Evolutionary conservation across 495 filamentous ascomycete genomes (phyloP), one percentile per base, ranked within the genome.

Genomic region (Poronia punctata): DNA sequence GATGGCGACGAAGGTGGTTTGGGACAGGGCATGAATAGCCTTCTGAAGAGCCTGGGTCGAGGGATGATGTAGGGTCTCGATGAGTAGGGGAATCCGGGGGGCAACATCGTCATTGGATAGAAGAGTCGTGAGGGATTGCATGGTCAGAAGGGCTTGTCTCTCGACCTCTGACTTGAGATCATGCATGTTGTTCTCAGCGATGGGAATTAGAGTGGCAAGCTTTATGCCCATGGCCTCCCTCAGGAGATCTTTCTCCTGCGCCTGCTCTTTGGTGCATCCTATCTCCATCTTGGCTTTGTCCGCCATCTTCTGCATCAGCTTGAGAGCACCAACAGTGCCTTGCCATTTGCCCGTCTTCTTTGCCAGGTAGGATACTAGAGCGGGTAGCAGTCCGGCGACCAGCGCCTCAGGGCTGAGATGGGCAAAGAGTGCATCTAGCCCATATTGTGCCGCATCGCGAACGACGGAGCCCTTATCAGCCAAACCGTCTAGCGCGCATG

Each of bases 1-100:
- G 44, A 90, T 78, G 38, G 92, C 88, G 30, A 99, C 90, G 53
- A 99, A 99, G 21, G 92, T 99, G n/a, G 92, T 99, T 65, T 95
- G 87, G 1, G 88, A 95, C 27, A 99, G 73, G 24, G 89, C 92
- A 50, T 96, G 92, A 48, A 99, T 99, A 27, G 92, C 89, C 67
- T 94, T 92, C 54, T 92, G 84, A 37, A 92, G 72, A 11, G 82
- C 82, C 54, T 93, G 79, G n/a, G 84, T 74, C 5, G 86, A 93
- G 3, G 93, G 92, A 39, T 95, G 80, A 54, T 95, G 84, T 82
- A 99, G 95, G 26, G 88, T 86, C 58, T 90, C 84, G 61, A 99
- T 83, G 28, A 99, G 74, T 5, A 95, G 79, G 4, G 92, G 93
- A 48, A 97, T 93, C 48, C 90, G 80, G 20, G 89, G 88, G 24